Evolutionary conservation across 768 basidiomycete genomes (phyloP).

Genomic region (Filobasidium wieringae): DNA sequence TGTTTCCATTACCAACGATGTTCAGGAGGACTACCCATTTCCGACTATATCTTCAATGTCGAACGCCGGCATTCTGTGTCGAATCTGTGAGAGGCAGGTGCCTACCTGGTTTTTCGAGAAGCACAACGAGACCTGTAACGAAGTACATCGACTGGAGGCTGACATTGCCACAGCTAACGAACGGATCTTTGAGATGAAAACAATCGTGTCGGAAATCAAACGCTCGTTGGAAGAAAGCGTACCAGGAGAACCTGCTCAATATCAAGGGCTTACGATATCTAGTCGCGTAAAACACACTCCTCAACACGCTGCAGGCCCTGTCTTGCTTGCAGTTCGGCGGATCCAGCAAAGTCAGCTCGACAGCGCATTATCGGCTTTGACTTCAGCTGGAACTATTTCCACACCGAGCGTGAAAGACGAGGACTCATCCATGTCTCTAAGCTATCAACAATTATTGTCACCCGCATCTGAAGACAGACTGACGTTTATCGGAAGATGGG

Average conservation of each 20-base stretch:
- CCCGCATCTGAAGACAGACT: constrained; percentile 81
- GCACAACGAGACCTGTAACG: constrained; percentile 97
- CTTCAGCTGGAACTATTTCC: constrained; percentile 65
- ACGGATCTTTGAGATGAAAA: constrained; percentile 70
- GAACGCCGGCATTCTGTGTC: constrained; percentile 51
- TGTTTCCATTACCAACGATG: not conserved
- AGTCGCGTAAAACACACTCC: constrained; percentile 24
- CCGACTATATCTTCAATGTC: constrained; percentile 37
- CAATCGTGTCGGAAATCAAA: constrained; percentile 67
- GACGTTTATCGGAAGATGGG: constrained; percentile 71
- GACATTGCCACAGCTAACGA: constrained; percentile 92
- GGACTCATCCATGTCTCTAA: constrained; percentile 68
- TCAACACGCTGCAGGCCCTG: constrained; percentile 17
- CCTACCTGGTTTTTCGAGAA: constrained; percentile 99
- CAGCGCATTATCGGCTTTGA: constrained; percentile 74
- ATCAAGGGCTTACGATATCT: constrained; percentile 30
- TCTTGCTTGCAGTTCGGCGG: constrained; percentile 19
- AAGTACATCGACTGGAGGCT: constrained; percentile 88
- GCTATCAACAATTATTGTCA: constrained; percentile 78
- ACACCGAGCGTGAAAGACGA: constrained; percentile 85
- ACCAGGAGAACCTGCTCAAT: constrained; percentile 48
- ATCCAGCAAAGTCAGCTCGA: constrained; percentile 58
- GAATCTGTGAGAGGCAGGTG: constrained; percentile 92
- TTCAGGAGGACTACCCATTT: constrained; percentile 43
- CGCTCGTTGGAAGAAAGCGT: constrained; percentile 44